Evolutionary conservation across 441 rosid genomes (phyloP).

Genomic region (Dalechampia spathulata): DNA sequence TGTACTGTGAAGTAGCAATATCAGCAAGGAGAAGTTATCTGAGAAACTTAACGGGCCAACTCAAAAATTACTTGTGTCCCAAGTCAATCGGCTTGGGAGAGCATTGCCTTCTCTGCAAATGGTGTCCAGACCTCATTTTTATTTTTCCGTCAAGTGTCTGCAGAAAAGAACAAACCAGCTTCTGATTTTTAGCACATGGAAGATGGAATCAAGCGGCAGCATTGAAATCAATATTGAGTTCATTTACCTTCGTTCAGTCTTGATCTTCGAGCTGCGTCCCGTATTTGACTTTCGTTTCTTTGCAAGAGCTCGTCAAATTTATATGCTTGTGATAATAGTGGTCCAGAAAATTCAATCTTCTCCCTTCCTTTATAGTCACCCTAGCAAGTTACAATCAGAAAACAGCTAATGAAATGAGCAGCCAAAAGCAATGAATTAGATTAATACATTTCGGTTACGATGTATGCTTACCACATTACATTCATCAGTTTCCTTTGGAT

Average conservation of each 20-base stretch:
- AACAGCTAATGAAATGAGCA: neutral
- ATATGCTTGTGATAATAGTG: slow-evolving; percentile 36
- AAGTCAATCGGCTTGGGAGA: no score
- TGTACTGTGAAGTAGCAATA: no score
- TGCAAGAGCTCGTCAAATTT: slow-evolving; percentile 48
- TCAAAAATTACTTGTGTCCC: no score
- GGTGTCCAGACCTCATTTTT: no score
- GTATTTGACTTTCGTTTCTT: slow-evolving; percentile 58
- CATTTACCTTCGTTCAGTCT: slow-evolving; percentile 38
- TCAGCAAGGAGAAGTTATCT: no score
- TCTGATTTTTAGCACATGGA: no score
- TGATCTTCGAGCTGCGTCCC: slow-evolving; percentile 47
- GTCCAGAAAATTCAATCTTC: slow-evolving; percentile 44
- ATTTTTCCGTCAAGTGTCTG: no score
- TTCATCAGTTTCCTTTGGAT: slow-evolving; percentile 21
- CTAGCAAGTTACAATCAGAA: slow-evolving; percentile 11
- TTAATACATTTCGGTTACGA: neutral
- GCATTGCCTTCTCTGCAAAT: no score
- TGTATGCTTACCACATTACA: slow-evolving; percentile 26
- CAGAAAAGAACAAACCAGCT: no score
- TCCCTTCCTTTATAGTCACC: slow-evolving; percentile 15
- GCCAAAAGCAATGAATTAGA: neutral
- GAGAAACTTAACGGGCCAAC: no score
- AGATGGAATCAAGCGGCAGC: neutral
- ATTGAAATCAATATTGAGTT: neutral